Percentiles rank a stretch among this genome's conserved stretches.
These are phyloP conservation scores for Termitomyces sp. DNA, from an alignment of 768 basidiomycete genomes.

Conservation along the genomic window DNA sequence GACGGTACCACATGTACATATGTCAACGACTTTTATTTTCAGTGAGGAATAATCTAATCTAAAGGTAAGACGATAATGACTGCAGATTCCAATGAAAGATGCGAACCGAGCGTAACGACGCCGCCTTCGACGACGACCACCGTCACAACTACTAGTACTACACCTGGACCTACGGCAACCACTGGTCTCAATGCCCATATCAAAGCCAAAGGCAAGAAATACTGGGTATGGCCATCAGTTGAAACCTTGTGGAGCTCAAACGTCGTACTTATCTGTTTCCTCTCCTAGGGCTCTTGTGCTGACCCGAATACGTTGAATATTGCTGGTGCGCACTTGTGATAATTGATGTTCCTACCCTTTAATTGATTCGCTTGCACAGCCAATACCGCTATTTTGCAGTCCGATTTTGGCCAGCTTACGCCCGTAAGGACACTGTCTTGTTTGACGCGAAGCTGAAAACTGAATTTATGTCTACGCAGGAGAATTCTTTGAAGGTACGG, in stretches of 20 bases:
- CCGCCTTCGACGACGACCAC: not conserved
- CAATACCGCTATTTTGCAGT: not conserved
- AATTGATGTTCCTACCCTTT: not conserved
- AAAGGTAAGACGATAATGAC: not conserved
- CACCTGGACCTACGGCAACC: not conserved
- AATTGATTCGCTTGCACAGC: not conserved
- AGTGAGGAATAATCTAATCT: not conserved
- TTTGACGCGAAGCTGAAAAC: not conserved
- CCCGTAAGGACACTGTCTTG: not conserved
- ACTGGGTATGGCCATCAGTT: not conserved
- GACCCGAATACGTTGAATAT: conserved; percentile 1
- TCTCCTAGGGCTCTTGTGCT: not conserved
- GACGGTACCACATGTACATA: not conserved
- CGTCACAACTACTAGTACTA: not conserved
- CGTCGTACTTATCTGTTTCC: not conserved
- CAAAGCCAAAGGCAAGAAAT: conserved; percentile 1
- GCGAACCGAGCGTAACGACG: not conserved
- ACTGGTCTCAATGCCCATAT: not conserved
- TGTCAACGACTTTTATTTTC: not conserved
- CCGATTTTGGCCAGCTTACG: not conserved
- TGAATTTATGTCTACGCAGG: not conserved
- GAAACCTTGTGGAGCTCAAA: not conserved
- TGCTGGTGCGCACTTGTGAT: not conserved
- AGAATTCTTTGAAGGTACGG: conserved; percentile 2
- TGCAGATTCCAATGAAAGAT: not conserved